A percentile compares a stretch with the other conserved stretches of the same genome.
phyloP scores from a whole-genome alignment of 805 yeast genomes.

The Yarrowia sp. region DNA sequence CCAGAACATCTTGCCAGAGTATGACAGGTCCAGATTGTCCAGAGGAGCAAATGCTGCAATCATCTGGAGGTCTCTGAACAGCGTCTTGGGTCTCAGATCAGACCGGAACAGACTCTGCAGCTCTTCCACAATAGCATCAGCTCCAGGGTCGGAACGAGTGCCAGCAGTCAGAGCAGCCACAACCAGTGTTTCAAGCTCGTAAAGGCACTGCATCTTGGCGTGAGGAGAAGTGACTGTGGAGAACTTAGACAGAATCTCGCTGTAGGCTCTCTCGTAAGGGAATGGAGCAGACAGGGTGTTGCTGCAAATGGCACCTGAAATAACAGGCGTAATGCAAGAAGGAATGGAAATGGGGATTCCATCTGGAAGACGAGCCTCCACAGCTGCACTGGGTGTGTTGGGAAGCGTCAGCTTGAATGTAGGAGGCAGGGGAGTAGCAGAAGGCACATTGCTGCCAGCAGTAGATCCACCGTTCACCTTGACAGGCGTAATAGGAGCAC shows the following conservation, averaged over 20 bases:
- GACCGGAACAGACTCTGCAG: conserved; percentile 45
- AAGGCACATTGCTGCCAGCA: not conserved
- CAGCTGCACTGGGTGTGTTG: conserved; percentile 10
- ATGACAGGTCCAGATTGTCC: conserved; percentile 46
- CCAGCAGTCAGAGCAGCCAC: conserved; percentile 43
- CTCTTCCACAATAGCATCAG: conserved; percentile 50
- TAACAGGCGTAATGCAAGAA: conserved; percentile 17
- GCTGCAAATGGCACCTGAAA: conserved; percentile 27
- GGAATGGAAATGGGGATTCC: conserved; percentile 37
- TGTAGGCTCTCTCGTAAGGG: conserved; percentile 45
- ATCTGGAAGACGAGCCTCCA: conserved; percentile 17
- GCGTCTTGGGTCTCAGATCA: conserved; percentile 47
- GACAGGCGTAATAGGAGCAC: conserved; percentile 29
- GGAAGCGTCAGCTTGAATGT: conserved; percentile 12
- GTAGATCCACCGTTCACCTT: not conserved
- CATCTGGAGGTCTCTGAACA: conserved; percentile 50
- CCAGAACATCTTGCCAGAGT: conserved; percentile 50
- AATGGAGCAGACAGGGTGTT: conserved; percentile 29
- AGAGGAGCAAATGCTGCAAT: conserved; percentile 50
- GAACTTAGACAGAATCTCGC: conserved; percentile 42
- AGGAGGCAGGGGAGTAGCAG: conserved; percentile 13
- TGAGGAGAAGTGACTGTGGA: conserved; percentile 46
- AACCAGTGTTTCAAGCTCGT: conserved; percentile 46
- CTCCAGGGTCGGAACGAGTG: conserved; percentile 42
- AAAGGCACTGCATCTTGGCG: conserved; percentile 44